Evolutionary conservation across 331 rosid genomes (phyloP), one percentile per base, ranked within the genome.

Genomic region (Ulmus americana): DNA sequence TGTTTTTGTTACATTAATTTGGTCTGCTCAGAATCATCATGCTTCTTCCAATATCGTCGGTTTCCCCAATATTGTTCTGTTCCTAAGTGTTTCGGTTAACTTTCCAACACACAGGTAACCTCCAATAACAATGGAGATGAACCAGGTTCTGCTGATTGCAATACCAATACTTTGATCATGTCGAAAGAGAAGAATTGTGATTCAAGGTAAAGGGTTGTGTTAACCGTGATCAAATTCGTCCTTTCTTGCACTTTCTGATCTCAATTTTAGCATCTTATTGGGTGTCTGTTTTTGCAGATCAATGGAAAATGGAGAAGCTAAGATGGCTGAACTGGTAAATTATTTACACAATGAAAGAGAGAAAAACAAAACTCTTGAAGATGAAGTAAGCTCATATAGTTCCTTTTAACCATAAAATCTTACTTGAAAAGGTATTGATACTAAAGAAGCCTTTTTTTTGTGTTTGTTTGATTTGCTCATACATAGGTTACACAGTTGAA

Each of bases 321-420:
- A 12, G 39, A 55, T 18, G 28, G 13, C 35, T 71, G 13, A 28
- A 12, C 28, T 65, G 71, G 38, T 47, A 18, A 59, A 5, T 11
- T 55, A 74, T 8, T 53, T 70, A 16, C 46, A 15, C 18, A 9
- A 28, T 12, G 78, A 73, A 59, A 61, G 59, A 65, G 66, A 62
- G 6, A 22, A 49, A 49, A 7, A 61, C 52, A 49, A 46, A 66
- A 60, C 70, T 44, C 80, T 79, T 6, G 63, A 63, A 57, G 53
- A 38, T 49, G 64, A 70, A 66, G 77, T 79, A 56, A 74, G 80
- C 49, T 51, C 47, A 18, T 40, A 6, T 15, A 45, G 9, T 5
- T 35, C 8, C 41, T 16, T 28, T 28, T 28, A 28, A 28, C 35
- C 35, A 28, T 28, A 28, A 28, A 28, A 28, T 28, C 35, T 28